Base-by-base conservation (phyloP, 2,329 filamentous ascomycete genomes). In the Botrytis hyacinthi region DNA sequence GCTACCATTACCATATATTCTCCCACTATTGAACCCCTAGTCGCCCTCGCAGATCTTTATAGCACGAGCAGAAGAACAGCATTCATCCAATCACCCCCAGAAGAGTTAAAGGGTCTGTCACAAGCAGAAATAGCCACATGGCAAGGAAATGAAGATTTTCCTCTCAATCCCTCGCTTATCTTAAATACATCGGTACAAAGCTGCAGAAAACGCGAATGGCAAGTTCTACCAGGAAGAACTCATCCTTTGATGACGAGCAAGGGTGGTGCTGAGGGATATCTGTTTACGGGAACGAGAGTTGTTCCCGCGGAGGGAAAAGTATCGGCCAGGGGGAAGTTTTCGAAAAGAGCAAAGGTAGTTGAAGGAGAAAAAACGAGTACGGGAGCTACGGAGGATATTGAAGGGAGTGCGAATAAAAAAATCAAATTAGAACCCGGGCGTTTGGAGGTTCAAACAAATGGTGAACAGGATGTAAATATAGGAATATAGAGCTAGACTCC, bases 191-290 rank as follows among this genome's bases (percentile, higher is more conserved):
- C 87, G 20, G 86, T 99, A 71, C 95, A 98, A 83, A 96, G 91
- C 3, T 93, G 91, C 66, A 87, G 93, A 22, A 91, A 92, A 8
- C 87, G 92, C 75, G 86, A 89, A 71, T 98, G 94, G 93, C 96
- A 99, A 84, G 95, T 98, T 2, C 82, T 99, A 65, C 96, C 96
- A 0, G 93, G 94, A 0, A 86, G 96, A 71, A 98, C 96, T 70
- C 96, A 99, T 84, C 96, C 96, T 10, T 83, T 97, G 72, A 99
- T 99, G 96, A 97, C 93, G 74, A 90, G 90, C 54, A 88, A 89
- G 59, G 96, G 96, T 32, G 95, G 95, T 0, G 90, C 94, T 0
- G 95, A 98, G 80, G 96, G 96, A 0, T 99, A 93, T 81, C 81
- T 99, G 5, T 94, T 98, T 77, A 95, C 94, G 42, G 95, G 88